Conservation (phyloP, 23 red algal species). For the Agarophyton chilense region DNA sequence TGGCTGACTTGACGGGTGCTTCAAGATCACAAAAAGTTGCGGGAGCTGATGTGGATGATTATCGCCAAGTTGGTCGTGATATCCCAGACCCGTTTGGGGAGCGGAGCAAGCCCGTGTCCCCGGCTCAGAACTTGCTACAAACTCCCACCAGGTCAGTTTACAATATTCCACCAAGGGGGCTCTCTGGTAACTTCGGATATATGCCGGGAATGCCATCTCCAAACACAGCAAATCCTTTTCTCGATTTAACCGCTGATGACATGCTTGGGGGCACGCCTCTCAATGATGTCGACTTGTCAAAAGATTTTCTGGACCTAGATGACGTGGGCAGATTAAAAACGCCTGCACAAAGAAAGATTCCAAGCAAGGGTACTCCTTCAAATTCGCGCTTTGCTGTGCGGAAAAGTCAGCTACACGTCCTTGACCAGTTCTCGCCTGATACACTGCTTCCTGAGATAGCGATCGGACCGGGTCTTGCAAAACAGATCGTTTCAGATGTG, state of each 20-base stretch:
- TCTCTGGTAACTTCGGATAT: neutral
- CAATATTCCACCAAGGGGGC: neutral
- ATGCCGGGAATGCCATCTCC: slow-evolving; percentile 19
- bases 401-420: neutral
- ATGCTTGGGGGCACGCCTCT: neutral
- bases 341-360: neutral
- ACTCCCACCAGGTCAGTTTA: neutral
- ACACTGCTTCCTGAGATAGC: neutral
- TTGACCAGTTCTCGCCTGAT: neutral
- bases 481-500: neutral
- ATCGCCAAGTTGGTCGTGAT: neutral
- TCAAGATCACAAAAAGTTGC: neutral
- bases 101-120: neutral
- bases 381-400: neutral
- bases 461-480: neutral
- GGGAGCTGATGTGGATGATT: neutral
- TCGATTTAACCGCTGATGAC: neutral
- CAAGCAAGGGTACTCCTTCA: neutral
- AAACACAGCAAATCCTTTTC: slow-evolving; percentile 6
- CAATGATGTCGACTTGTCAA: neutral
- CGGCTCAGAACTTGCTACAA: neutral
- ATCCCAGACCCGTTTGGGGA: slow-evolving; percentile 3
- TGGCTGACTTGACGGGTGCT: neutral
- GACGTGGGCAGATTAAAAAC: neutral
- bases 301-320: neutral